These are phyloP conservation scores for Rhododendron ovatum DNA, from an alignment of 148 eudicot genomes.

Conservation along the genomic window DNA sequence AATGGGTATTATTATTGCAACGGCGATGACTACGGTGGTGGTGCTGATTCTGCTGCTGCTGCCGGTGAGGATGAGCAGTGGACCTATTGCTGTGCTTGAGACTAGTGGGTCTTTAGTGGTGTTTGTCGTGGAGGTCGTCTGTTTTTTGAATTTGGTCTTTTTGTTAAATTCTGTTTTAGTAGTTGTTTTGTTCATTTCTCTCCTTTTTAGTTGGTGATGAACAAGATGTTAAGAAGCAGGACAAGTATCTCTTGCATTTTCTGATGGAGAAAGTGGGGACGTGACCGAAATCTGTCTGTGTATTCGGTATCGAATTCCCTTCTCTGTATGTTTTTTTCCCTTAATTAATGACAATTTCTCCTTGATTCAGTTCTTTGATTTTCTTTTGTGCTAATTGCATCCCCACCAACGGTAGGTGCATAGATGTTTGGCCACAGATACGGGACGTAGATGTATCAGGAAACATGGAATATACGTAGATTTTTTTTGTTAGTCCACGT, in stretches of 20 bases:
- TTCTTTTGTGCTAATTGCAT: neutral
- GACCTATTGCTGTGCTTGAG: conserved; percentile 84
- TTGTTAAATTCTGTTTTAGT: neutral
- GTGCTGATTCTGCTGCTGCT: conserved; percentile 29
- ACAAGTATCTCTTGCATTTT: conserved; percentile 23
- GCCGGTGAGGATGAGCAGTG: conserved; percentile 74
- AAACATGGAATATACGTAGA: neutral
- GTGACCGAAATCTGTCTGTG: conserved; percentile 19
- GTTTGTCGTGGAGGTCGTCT: conserved; percentile 50
- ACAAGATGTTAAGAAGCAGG: conserved; percentile 29
- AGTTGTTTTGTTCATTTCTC: conserved; percentile 19
- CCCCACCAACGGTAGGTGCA: neutral
- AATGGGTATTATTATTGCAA: conserved; percentile 32
- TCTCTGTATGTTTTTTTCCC: conserved; percentile 14
- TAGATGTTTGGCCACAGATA: neutral
- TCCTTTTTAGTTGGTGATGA: conserved; percentile 21
- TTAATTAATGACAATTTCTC: neutral
- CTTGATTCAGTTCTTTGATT: neutral
- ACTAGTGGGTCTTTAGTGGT: neutral
- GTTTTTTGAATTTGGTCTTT: conserved; percentile 25
- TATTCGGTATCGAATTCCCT: conserved; percentile 14
- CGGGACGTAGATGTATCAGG: neutral
- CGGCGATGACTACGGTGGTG: conserved; percentile 29
- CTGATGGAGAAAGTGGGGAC: conserved; percentile 11
- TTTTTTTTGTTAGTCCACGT: neutral